Evolutionary conservation across 2,329 filamentous ascomycete species (phyloP).

Genomic region (Epichloe sibirici): DNA sequence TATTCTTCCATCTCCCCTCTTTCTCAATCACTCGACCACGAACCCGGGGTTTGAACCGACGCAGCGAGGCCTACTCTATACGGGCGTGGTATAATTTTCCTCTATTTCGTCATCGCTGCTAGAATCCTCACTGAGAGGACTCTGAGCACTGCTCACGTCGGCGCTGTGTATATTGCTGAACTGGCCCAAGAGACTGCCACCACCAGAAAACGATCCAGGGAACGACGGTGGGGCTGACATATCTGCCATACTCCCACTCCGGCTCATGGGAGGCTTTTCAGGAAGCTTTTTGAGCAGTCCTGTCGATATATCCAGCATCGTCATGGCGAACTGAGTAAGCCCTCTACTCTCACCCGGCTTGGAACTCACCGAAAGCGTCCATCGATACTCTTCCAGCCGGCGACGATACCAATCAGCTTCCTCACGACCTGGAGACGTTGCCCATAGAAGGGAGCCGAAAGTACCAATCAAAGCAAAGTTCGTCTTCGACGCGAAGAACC

Average conservation of each 20-base stretch:
- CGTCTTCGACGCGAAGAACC: constrained; percentile 78
- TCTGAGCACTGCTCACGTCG: constrained; percentile 39
- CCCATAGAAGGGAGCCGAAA: constrained; percentile 81
- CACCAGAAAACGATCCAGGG: constrained; percentile 17
- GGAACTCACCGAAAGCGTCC: constrained; percentile 80
- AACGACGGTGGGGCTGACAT: constrained; percentile 22
- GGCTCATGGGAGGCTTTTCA: constrained; percentile 55
- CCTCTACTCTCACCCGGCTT: constrained; percentile 51
- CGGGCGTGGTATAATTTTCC: constrained; percentile 15
- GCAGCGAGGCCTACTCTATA: constrained; percentile 4
- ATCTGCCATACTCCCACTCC: constrained; percentile 37
- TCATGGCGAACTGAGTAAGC: constrained; percentile 60
- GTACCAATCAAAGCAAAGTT: constrained; percentile 94
- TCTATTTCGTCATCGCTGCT: constrained; percentile 46
- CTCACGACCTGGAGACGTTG: constrained; percentile 74
- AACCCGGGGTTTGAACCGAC: background rate
- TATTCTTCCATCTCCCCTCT: too few species aligned
- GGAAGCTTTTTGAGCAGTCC: constrained; percentile 57
- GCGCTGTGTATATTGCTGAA: constrained; percentile 33
- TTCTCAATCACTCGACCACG: background rate
- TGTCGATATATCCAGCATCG: constrained; percentile 62
- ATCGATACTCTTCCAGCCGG: constrained; percentile 77
- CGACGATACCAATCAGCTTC: constrained; percentile 89
- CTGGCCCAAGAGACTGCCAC: constrained; percentile 24
- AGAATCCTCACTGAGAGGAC: constrained; percentile 35